phyloP scores from a whole-genome alignment of 495 filamentous ascomycete genomes.

The Penicillium argentinense region DNA sequence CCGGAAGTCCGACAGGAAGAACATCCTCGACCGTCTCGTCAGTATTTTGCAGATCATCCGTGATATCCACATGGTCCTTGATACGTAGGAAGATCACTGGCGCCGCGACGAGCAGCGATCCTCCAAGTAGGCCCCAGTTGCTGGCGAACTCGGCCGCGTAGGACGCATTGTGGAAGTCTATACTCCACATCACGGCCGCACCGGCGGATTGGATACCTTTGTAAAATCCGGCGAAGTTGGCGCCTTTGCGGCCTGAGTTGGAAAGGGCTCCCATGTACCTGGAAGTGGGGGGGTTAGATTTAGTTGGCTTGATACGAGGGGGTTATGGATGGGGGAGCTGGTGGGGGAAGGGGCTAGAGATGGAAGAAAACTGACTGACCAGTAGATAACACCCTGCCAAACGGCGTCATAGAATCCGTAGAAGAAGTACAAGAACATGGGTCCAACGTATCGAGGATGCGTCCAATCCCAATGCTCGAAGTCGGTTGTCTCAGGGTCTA shows the following conservation, averaged over 20 bases:
- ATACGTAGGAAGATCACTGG: slow-evolving; percentile 72
- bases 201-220: slow-evolving; percentile 86
- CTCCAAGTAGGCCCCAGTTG: slow-evolving; percentile 63
- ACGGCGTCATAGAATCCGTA: slow-evolving; percentile 50
- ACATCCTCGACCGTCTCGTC: too few species aligned
- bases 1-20: too few species aligned
- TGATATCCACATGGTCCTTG: slow-evolving; percentile 61
- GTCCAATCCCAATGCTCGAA: slow-evolving; percentile 37
- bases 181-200: slow-evolving; percentile 69
- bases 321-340: too few species aligned
- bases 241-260: slow-evolving; percentile 81
- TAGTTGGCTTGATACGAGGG: not conserved
- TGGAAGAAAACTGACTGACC: slow-evolving; percentile 46
- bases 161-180: slow-evolving; percentile 59
- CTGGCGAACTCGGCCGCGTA: slow-evolving; percentile 51
- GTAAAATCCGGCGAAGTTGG: slow-evolving; percentile 87
- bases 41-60: slow-evolving; percentile 78
- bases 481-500: not conserved
- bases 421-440: slow-evolving; percentile 51
- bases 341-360: too few species aligned
- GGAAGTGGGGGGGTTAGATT: not conserved
- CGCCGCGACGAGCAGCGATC: slow-evolving; percentile 61
- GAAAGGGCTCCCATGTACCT: slow-evolving; percentile 83
- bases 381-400: slow-evolving; percentile 74
- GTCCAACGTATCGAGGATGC: slow-evolving; percentile 34